Evolutionary conservation across 2,329 filamentous ascomycete species (phyloP).

Genomic region (Xylariaceae sp.): DNA sequence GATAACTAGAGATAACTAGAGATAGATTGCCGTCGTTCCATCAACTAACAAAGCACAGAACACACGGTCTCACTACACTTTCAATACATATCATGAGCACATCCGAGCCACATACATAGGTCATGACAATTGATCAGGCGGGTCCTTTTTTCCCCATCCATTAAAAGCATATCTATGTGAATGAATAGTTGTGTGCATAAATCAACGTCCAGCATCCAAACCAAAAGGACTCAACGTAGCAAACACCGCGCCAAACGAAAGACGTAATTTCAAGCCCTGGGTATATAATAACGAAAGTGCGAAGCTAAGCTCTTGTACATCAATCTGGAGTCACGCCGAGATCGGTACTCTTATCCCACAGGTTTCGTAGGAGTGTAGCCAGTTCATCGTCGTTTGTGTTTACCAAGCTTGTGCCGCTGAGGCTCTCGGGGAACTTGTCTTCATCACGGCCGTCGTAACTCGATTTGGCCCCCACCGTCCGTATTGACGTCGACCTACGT

Average conservation of each 20-base stretch:
- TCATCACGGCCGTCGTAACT: conserved; percentile 42
- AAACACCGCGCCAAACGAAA: not conserved
- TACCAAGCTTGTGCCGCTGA: conserved; percentile 47
- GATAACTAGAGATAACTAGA: no score
- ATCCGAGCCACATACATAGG: not conserved
- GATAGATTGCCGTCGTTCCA: no score
- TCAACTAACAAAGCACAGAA: no score
- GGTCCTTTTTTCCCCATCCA: not conserved
- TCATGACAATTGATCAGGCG: not conserved
- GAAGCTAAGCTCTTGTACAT: not conserved
- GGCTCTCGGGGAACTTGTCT: conserved; percentile 36
- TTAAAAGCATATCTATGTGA: not conserved
- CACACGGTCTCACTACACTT: not conserved
- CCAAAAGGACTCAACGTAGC: not conserved
- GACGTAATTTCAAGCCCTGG: not conserved
- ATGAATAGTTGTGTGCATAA: not conserved
- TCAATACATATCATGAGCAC: not conserved
- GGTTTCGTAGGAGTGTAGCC: conserved; percentile 17
- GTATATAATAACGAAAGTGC: conserved; percentile 6
- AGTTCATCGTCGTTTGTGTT: conserved; percentile 48
- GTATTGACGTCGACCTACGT: conserved; percentile 34
- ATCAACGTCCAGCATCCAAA: not conserved
- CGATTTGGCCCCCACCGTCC: conserved; percentile 37
- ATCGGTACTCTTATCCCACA: conserved; percentile 17
- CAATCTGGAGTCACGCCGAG: conserved; percentile 11